Evolutionary conservation across 805 yeast species (phyloP).

Genomic region (Sugiyamaella floridensis): DNA sequence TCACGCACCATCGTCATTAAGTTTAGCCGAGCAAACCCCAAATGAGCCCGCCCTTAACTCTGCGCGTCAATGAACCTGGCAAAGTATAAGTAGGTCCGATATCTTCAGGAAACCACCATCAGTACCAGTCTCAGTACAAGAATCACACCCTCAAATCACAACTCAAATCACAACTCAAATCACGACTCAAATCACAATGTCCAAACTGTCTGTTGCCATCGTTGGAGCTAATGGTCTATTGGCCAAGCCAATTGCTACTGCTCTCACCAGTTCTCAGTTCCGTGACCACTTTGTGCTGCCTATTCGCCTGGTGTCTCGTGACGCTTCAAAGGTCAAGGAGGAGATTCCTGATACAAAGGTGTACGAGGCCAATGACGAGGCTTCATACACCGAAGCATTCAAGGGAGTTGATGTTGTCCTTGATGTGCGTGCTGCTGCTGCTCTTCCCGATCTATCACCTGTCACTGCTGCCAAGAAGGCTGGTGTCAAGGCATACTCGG

Average conservation of each 20-base stretch:
- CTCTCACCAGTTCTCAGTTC: constrained; percentile 1
- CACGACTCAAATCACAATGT: background rate
- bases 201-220: constrained; percentile 4
- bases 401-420: constrained; percentile 46
- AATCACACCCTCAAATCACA: too few species aligned
- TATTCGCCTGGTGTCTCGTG: constrained; percentile 3
- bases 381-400: constrained; percentile 26
- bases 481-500: constrained; percentile 45
- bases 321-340: constrained; percentile 1
- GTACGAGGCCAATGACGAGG: constrained; percentile 1
- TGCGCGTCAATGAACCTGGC: too few species aligned
- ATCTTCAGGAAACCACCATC: too few species aligned
- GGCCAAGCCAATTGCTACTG: constrained; percentile 5
- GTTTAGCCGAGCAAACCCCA: too few species aligned
- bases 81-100: too few species aligned
- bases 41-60: too few species aligned
- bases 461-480: constrained; percentile 32
- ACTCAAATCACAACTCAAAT: too few species aligned
- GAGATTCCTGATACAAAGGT: background rate
- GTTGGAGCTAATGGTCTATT: constrained; percentile 5
- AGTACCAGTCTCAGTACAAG: too few species aligned
- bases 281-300: constrained; percentile 4
- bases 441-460: constrained; percentile 27
- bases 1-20: too few species aligned
- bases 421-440: constrained; percentile 32